Evolutionary conservation across 306 rosid species (phyloP).

Genomic region (Corylus avellana): DNA sequence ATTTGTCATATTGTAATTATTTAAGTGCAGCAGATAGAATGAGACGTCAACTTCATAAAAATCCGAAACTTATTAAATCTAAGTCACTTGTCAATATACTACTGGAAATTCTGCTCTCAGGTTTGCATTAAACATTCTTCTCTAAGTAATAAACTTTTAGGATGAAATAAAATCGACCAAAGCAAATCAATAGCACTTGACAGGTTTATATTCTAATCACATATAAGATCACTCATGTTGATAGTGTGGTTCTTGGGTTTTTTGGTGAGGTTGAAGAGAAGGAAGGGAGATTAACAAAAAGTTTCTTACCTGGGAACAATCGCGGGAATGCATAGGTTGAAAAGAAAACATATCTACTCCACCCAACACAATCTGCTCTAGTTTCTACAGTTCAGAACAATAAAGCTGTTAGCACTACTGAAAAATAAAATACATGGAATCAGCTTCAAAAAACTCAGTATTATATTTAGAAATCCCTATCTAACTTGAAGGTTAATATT

Average conservation of each 20-base stretch:
- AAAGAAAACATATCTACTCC: constrained; percentile 74
- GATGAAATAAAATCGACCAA: not conserved
- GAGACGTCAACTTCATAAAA: not conserved
- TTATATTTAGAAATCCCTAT: not conserved
- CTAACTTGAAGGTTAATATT: not conserved
- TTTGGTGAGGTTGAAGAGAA: not conserved
- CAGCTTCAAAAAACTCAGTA: not conserved
- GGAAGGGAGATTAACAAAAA: not conserved
- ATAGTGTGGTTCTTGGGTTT: not conserved
- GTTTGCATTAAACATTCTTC: not conserved
- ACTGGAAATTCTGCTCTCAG: not conserved
- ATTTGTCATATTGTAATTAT: not conserved
- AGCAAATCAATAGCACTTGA: not conserved
- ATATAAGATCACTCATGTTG: not conserved
- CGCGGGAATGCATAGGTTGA: constrained; percentile 86
- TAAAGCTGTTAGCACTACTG: constrained; percentile 1
- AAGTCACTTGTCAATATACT: not conserved
- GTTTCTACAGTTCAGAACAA: constrained; percentile 51
- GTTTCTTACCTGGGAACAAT: constrained; percentile 75
- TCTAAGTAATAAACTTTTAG: not conserved
- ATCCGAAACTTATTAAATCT: not conserved
- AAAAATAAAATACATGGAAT: not conserved
- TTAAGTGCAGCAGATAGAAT: not conserved
- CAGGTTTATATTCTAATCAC: not conserved
- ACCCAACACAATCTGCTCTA: constrained; percentile 70